Conservation (phyloP, 2,329 filamentous ascomycete species). For the Rosellinia necatrix region DNA sequence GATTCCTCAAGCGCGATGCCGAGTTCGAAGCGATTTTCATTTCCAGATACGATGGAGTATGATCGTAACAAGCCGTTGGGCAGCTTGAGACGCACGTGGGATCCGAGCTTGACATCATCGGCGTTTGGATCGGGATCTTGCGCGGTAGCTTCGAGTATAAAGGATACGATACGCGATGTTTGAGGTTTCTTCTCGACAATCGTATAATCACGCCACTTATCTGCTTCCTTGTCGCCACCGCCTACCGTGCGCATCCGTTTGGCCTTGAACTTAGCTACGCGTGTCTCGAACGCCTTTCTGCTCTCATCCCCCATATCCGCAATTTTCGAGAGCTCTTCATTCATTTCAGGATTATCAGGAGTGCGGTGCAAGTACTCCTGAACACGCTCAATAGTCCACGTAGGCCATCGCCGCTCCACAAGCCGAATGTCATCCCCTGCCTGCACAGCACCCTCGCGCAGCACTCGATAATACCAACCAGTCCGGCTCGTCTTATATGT, state of each 20-base stretch:
- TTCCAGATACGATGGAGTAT: conserved; percentile 64
- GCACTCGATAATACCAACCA: conserved; percentile 69
- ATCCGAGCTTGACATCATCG: conserved; percentile 46
- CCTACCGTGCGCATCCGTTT: conserved; percentile 35
- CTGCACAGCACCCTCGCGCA: conserved; percentile 57
- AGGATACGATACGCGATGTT: conserved; percentile 55
- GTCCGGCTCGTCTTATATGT: conserved; percentile 63
- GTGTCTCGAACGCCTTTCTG: conserved; percentile 51
- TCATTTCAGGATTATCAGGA: conserved; percentile 55
- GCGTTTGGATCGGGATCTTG: conserved; percentile 42
- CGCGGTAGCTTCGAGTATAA: conserved; percentile 55
- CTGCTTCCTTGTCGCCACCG: conserved; percentile 26
- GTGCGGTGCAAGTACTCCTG: conserved; percentile 66
- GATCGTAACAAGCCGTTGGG: conserved; percentile 60
- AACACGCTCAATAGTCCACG: conserved; percentile 66
- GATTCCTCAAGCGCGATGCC: conserved; percentile 60
- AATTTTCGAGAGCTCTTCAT: conserved; percentile 56
- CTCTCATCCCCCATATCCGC: conserved; percentile 56
- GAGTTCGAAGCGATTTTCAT: conserved; percentile 56
- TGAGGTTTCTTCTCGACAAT: conserved; percentile 56
- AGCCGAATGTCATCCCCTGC: conserved; percentile 62
- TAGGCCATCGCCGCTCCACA: conserved; percentile 58
- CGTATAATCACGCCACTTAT: conserved; percentile 51
- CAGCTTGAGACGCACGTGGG: conserved; percentile 62
- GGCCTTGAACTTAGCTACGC: conserved; percentile 54